Percentiles rank a stretch among this genome's conserved stretches.
These are phyloP conservation scores for Trametes pubescens DNA, from an alignment of 1,284 basidiomycete species.

Conservation along the genomic window DNA sequence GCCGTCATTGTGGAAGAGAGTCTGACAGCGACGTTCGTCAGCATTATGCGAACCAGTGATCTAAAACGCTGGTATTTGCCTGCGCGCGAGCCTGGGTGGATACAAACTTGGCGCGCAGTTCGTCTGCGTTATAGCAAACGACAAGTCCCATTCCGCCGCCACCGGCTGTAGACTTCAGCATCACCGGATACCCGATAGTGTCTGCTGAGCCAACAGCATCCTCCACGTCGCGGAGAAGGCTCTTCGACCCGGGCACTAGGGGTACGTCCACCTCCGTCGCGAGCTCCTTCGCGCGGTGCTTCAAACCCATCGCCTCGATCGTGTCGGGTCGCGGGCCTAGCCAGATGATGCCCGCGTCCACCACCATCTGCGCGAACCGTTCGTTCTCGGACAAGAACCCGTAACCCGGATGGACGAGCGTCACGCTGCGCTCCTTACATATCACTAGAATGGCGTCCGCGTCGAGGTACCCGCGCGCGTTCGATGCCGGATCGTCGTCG, in stretches of 20 bases:
- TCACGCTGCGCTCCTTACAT: constrained; percentile 53
- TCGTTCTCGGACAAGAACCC: constrained; percentile 75
- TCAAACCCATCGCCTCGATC: constrained; percentile 67
- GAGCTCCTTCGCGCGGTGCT: constrained; percentile 64
- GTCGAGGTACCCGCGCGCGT: constrained; percentile 52
- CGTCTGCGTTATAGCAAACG: constrained; percentile 56
- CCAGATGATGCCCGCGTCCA: constrained; percentile 61
- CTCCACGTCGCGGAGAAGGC: constrained; percentile 51
- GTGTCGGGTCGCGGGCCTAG: constrained; percentile 64
- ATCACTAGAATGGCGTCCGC: constrained; percentile 52
- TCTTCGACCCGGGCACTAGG: constrained; percentile 66
- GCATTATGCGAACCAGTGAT: not conserved
- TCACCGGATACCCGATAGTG: constrained; percentile 65
- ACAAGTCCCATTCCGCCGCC: constrained; percentile 79
- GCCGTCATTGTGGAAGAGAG: constrained; percentile 60
- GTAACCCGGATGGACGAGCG: constrained; percentile 72
- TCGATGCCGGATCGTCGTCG: constrained; percentile 29
- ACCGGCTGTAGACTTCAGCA: constrained; percentile 76
- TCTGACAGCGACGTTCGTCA: constrained; percentile 39
- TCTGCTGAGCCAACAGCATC: constrained; percentile 54
- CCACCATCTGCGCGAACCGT: constrained; percentile 59
- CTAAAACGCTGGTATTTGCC: constrained; percentile 41
- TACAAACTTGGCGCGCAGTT: constrained; percentile 50
- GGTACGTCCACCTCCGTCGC: constrained; percentile 59
- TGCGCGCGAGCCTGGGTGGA: constrained; percentile 53